These are phyloP conservation scores for Musa beccarii DNA, from an alignment of 176 grass and related monocot species.

Conservation along the genomic window DNA sequence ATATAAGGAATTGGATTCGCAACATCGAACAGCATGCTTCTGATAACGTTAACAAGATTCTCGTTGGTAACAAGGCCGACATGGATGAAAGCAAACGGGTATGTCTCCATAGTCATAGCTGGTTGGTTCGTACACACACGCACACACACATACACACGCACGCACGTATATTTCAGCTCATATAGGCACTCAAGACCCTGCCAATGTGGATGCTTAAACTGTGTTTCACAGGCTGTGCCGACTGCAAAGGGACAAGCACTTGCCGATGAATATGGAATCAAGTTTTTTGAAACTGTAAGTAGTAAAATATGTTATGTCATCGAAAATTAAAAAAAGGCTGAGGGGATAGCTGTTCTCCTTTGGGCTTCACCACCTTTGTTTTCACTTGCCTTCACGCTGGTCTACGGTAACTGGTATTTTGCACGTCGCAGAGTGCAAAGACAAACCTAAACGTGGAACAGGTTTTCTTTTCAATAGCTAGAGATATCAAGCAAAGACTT, in stretches of 20 bases:
- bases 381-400: not conserved
- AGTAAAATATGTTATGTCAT: no score
- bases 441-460: slow-evolving; percentile 20
- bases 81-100: slow-evolving; percentile 27
- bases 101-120: not conserved
- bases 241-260: slow-evolving; percentile 20
- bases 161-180: not conserved
- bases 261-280: slow-evolving; percentile 21
- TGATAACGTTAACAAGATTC: slow-evolving; percentile 20
- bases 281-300: slow-evolving; percentile 22
- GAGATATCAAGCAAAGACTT: slow-evolving; percentile 24
- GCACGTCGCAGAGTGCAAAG: slow-evolving; percentile 16
- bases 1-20: slow-evolving; percentile 22
- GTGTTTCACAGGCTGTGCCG: slow-evolving; percentile 4
- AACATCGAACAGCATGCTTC: slow-evolving; percentile 26
- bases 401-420: not conserved
- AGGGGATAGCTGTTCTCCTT: no score
- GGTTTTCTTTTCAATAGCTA: slow-evolving; percentile 23
- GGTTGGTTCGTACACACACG: not conserved
- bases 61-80: slow-evolving; percentile 23
- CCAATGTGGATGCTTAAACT: not conserved
- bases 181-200: not conserved
- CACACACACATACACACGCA: no score
- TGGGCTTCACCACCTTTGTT: not conserved
- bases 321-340: no score